A percentile compares a stretch with the other conserved stretches of the same genome.
phyloP scores from a whole-genome alignment of 2,329 filamentous ascomycete genomes.

The Aspergillus latus region DNA sequence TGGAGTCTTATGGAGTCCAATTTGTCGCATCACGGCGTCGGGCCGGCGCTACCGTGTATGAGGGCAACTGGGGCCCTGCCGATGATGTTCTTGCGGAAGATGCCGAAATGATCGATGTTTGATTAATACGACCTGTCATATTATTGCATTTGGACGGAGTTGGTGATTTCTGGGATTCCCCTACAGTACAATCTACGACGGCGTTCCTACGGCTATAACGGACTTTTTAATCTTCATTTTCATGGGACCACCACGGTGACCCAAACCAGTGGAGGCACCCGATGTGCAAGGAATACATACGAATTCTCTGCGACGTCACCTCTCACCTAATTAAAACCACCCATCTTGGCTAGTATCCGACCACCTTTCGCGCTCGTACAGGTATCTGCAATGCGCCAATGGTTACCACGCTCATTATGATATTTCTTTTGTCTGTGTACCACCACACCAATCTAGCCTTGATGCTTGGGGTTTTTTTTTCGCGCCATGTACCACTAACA shows the following conservation, averaged over 20 bases:
- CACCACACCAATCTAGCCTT: constrained; percentile 16
- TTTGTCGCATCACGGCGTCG: constrained; percentile 78
- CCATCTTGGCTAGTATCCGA: constrained; percentile 12
- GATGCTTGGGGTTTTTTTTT: constrained; percentile 12
- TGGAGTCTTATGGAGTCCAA: constrained; percentile 69
- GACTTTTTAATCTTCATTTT: constrained; percentile 17
- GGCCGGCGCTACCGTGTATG: constrained; percentile 89
- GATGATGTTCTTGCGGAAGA: constrained; percentile 60
- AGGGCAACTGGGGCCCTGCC: constrained; percentile 89
- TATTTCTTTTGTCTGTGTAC: constrained; percentile 20
- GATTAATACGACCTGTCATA: constrained; percentile 30
- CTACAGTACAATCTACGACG: constrained; percentile 25
- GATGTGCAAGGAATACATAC: neutral
- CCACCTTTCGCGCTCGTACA: constrained; percentile 11
- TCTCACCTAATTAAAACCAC: neutral
- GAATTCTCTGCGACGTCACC: neutral
- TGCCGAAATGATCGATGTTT: constrained; percentile 65
- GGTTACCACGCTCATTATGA: constrained; percentile 18
- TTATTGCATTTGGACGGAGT: constrained; percentile 37
- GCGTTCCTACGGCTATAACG: constrained; percentile 22
- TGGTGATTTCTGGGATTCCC: constrained; percentile 25
- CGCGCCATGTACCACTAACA: constrained; percentile 11
- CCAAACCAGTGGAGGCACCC: neutral
- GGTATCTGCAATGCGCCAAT: neutral
- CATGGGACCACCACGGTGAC: constrained; percentile 11